phyloP scores from a whole-genome alignment of 768 basidiomycete species.

The Pleurotus cornucopiae region DNA sequence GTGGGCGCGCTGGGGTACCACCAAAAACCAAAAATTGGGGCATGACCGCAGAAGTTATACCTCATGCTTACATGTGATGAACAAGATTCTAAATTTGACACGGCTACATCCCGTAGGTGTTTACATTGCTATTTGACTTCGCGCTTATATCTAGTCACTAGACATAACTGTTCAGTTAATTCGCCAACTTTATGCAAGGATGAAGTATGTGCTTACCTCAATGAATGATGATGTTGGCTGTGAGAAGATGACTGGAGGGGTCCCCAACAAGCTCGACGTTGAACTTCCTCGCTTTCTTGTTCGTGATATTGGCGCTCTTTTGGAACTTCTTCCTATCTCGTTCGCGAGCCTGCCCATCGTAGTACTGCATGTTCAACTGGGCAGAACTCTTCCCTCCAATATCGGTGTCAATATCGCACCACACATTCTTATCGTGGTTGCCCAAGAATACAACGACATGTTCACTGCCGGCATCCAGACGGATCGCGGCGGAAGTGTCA shows the following conservation, averaged over 20 bases:
- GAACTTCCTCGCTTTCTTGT: neutral
- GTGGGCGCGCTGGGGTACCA: too few relatives aligned
- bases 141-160: too few relatives aligned
- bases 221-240: neutral
- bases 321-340: neutral
- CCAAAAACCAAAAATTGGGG: too few relatives aligned
- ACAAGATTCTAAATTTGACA: too few relatives aligned
- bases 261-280: neutral
- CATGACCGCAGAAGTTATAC: too few relatives aligned
- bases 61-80: too few relatives aligned
- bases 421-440: neutral
- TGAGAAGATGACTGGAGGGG: neutral
- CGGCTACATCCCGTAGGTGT: too few relatives aligned
- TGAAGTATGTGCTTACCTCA: neutral
- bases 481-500: neutral
- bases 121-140: too few relatives aligned
- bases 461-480: neutral
- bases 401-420: constrained; percentile 1
- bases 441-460: neutral
- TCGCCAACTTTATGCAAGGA: too few relatives aligned
- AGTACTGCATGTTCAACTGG: neutral
- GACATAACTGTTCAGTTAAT: too few relatives aligned
- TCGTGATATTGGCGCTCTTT: neutral
- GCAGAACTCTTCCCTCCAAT: neutral
- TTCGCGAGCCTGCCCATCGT: neutral